Conservation (phyloP, 1,284 basidiomycete genomes). For the Ceratobasidium sp. region DNA sequence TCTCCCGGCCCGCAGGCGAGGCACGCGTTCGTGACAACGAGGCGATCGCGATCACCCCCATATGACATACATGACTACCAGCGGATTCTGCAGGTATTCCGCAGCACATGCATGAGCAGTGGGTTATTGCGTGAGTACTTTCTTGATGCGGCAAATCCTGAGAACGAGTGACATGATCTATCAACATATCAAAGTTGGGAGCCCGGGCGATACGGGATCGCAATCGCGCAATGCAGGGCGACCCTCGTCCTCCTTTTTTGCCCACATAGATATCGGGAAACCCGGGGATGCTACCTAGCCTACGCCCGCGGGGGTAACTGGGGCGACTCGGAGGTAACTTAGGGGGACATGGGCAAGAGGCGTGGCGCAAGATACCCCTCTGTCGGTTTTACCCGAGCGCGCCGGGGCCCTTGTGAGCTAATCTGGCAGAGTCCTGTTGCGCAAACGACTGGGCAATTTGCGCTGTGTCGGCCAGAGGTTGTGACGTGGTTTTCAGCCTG, state of each 20-base stretch:
- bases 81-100: conserved; percentile 14
- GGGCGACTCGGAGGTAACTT: neutral
- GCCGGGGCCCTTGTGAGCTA: neutral
- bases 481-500: conserved; percentile 10
- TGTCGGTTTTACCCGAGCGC: conserved; percentile 4
- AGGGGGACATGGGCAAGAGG: neutral
- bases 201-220: conserved; percentile 8
- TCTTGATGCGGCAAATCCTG: neutral
- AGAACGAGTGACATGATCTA: conserved; percentile 6
- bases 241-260: neutral
- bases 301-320: conserved; percentile 14
- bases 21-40: conserved; percentile 34
- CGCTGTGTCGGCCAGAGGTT: neutral
- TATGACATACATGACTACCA: conserved; percentile 32
- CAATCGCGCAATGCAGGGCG: neutral
- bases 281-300: neutral
- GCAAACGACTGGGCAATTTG: too few relatives aligned
- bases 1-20: neutral
- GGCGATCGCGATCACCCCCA: conserved; percentile 29
- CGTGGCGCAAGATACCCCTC: conserved; percentile 15
- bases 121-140: neutral
- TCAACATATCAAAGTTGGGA: conserved; percentile 22
- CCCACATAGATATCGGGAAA: neutral
- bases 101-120: conserved; percentile 8
- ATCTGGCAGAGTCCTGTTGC: neutral